Percentiles rank a stretch among this genome's conserved stretches.
phyloP scores from a whole-genome alignment of 176 grass and related monocot genomes.

The Echinochloa phyllopogon region DNA sequence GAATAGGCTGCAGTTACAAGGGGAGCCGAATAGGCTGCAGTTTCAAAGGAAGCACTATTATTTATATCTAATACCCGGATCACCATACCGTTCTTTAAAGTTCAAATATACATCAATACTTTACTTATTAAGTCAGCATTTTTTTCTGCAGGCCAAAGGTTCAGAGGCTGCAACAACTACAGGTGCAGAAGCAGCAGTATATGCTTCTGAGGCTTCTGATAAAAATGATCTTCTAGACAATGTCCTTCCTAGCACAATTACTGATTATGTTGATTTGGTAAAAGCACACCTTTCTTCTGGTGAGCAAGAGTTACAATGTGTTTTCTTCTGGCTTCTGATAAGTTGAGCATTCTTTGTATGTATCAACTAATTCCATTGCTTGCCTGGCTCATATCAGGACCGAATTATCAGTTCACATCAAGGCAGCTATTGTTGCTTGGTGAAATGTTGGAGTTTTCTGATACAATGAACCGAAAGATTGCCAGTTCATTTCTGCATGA shows the following conservation, averaged over 20 bases:
- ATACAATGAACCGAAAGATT: slow-evolving; percentile 75
- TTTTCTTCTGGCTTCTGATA: too few relatives aligned
- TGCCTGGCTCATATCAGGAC: slow-evolving; percentile 59
- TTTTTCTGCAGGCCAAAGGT: slow-evolving; percentile 75
- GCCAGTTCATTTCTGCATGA: slow-evolving; percentile 77
- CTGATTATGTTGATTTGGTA: slow-evolving; percentile 82
- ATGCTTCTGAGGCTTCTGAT: slow-evolving; percentile 96
- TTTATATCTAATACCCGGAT: background rate
- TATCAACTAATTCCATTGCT: slow-evolving; percentile 16
- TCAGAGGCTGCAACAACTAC: slow-evolving; percentile 88
- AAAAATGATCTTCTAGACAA: slow-evolving; percentile 88
- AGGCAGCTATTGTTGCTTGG: slow-evolving; percentile 87
- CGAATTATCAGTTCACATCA: slow-evolving; percentile 76
- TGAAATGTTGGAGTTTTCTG: slow-evolving; percentile 93
- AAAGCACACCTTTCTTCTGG: slow-evolving; percentile 95
- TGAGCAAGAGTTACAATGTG: slow-evolving; percentile 47
- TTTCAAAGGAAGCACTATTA: background rate
- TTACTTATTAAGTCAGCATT: slow-evolving; percentile 25
- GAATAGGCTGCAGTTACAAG: too few relatives aligned
- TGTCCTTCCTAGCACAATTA: slow-evolving; percentile 82
- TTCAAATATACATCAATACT: background rate
- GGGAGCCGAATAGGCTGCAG: too few relatives aligned
- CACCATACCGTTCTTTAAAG: slow-evolving; percentile 4
- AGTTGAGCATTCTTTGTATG: slow-evolving; percentile 7
- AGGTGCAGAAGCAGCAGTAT: slow-evolving; percentile 90